Conservation (phyloP, 1,284 basidiomycete genomes). For the Spongispora temasekensis region DNA sequence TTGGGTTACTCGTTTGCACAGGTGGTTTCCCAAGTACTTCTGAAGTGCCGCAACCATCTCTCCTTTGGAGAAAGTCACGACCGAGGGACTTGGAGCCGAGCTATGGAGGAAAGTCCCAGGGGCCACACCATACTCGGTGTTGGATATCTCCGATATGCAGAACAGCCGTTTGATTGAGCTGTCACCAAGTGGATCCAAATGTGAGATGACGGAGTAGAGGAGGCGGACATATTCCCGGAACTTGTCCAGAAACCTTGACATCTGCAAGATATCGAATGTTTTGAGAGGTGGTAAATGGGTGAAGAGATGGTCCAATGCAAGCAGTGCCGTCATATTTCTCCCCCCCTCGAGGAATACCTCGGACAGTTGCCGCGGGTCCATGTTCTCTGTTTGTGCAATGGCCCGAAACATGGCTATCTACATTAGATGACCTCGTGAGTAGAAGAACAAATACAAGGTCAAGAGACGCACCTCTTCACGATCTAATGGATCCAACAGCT, state of each 20-base stretch:
- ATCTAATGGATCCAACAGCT: conserved; percentile 17
- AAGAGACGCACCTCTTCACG: conserved; percentile 16
- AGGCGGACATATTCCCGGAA: conserved; percentile 42
- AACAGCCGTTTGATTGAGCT: conserved; percentile 40
- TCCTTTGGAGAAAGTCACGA: conserved; percentile 6
- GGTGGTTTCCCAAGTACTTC: conserved; percentile 25
- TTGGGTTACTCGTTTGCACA: conserved; percentile 34
- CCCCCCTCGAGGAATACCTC: conserved; percentile 9
- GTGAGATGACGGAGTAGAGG: conserved; percentile 32
- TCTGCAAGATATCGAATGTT: conserved; percentile 23
- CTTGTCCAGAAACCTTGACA: conserved; percentile 32
- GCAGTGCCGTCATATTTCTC: conserved; percentile 17
- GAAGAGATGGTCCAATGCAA: conserved; percentile 31
- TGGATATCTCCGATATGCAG: conserved; percentile 33
- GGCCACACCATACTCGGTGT: conserved; percentile 32
- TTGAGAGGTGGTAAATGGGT: conserved; percentile 13
- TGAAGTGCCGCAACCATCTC: conserved; percentile 16
- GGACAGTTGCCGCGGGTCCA: conserved; percentile 14
- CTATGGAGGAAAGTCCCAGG: conserved; percentile 29
- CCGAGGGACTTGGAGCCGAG: conserved; percentile 6
- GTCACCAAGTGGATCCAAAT: conserved; percentile 29
- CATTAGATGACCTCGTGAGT: no score
- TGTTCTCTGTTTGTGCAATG: conserved; percentile 18
- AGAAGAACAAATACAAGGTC: no score
- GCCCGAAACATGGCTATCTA: conserved; percentile 31